Evolutionary conservation across 768 basidiomycete genomes (phyloP), one percentile per base, ranked within the genome.

Genomic region (Boletus subcaerulescens): DNA sequence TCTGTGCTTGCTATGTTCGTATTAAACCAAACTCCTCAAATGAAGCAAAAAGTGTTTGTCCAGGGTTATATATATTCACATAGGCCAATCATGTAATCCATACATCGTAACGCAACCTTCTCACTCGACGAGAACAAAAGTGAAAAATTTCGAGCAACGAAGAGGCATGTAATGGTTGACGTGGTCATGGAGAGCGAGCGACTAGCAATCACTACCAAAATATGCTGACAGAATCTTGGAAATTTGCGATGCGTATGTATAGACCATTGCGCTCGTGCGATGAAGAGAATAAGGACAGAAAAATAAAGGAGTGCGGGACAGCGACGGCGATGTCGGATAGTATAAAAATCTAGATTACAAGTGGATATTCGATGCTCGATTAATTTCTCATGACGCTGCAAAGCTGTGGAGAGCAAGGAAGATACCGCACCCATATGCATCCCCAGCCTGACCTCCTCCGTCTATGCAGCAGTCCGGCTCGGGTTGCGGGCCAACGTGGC

Each of bases 401-500:
- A 50, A 50, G 50, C 57, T 53, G 49, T 48, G 42, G 50, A 56
- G 56, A 59, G 67, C 60, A 63, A 58, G 55, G 50, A 59, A 62
- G 47, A 60, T 48, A 60, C 53, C 58, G 48, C 60, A 63, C 60
- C 56, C 59, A 56, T 65, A 57, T 55, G 52, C 59, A 56, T 55
- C 35, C 46, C 54, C 55, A 18, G 33, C 41, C 9, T 31, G 24
- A 38, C 32, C 50, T 17, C 29, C 45, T 10, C 35, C 24, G 4
- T 66, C 74, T 78, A 78, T 67, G 71, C 71, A 31, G 77, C 75
- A 48, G 85, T 85, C 56, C 83, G 76, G 66, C 82, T 84, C 20
- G 89, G 89, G 73, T 91, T 83, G 63, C 89, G 81, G 29, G 89
- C 89, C 55, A 94, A 79, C 14, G 84, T 85, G 47, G 80, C 80